A percentile compares a stretch with the other conserved stretches of the same genome.
phyloP scores from a whole-genome alignment of 441 rosid species.

The Aquilaria agallochum region DNA sequence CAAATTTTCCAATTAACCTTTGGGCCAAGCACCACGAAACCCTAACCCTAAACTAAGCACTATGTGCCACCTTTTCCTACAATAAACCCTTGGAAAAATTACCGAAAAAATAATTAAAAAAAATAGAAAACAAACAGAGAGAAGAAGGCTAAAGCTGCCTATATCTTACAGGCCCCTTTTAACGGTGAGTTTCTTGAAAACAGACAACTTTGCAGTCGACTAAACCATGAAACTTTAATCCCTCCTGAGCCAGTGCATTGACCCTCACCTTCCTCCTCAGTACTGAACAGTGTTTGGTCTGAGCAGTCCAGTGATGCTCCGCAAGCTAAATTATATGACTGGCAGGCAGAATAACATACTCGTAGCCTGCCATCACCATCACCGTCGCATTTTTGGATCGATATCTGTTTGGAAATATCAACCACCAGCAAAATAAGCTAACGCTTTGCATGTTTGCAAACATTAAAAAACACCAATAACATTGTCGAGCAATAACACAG shows the following conservation, averaged over 20 bases:
- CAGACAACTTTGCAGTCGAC: slow-evolving; percentile 41
- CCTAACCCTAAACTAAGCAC: slow-evolving; percentile 27
- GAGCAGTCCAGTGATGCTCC: slow-evolving; percentile 97
- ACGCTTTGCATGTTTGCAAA: no score
- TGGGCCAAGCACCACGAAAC: slow-evolving; percentile 25
- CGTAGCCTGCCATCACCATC: slow-evolving; percentile 95
- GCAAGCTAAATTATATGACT: slow-evolving; percentile 85
- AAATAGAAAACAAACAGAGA: background rate
- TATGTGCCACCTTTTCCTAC: slow-evolving; percentile 35
- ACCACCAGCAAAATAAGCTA: no score
- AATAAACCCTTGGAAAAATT: slow-evolving; percentile 20
- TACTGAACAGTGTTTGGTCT: slow-evolving; percentile 94
- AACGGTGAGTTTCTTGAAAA: slow-evolving; percentile 31
- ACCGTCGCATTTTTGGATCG: slow-evolving; percentile 89
- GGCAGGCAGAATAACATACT: slow-evolving; percentile 93
- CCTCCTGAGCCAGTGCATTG: slow-evolving; percentile 91
- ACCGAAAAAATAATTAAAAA: no score
- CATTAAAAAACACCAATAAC: no score
- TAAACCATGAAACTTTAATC: slow-evolving; percentile 47
- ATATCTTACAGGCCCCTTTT: slow-evolving; percentile 51
- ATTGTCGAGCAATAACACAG: no score
- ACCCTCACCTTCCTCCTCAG: slow-evolving; percentile 63
- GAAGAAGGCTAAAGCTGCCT: slow-evolving; percentile 39
- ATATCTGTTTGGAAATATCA: slow-evolving; percentile 47
- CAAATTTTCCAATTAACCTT: slow-evolving; percentile 21